Base-by-base conservation (phyloP, 192 early-diverging fungal species). In the Podila minutissima region DNA sequence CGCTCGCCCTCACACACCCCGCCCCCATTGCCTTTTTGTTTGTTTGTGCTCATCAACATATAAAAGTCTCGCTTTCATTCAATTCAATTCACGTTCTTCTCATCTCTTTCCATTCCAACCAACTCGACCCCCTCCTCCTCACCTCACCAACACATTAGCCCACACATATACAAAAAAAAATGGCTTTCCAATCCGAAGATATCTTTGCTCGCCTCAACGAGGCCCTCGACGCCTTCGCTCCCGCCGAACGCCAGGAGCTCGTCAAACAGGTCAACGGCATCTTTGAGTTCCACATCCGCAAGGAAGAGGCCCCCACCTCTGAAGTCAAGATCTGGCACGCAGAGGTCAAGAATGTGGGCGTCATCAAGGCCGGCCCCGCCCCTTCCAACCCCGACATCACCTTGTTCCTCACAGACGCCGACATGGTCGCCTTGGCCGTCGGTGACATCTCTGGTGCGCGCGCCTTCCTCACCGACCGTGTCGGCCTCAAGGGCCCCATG, bases 201-300 rank as follows among this genome's bases (percentile, higher is more conserved):
- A 83, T 96, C 50, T 93, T 96, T 73, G 86, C 84, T 8, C 86
- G 89, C 62, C 83, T 96, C 35, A 75, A 85, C 55, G 81, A 78
- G 22, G 84, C 82, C 38, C 77, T 88, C n/a, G 83, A 87, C 50
- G 72, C 84, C 11, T 64, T 83, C 1, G 84, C 90, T 15, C 83
- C 86, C 19, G 85, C 79, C 48, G 90, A 93, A 66, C 78, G 85
- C 37, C 82, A 92, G 70, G 82, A 87, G 3, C 75, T 83, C 31
- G 81, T 94, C 17, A 86, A 90, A 57, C 90, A 89, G 72, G 86
- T 91, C 50, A 94, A 94, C 61, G 93, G 90, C 17, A 74, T 92
- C 4, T 94, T 96, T 86, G 89, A 92, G 79, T 88, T 96, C 63
- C 91, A 96, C 71, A 61, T 61, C 59, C 53, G 53, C 6, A 55